Evolutionary conservation across 2,329 filamentous ascomycete species (phyloP), one percentile per base, ranked within the genome.

Genomic region (Colletotrichum tabaci): DNA sequence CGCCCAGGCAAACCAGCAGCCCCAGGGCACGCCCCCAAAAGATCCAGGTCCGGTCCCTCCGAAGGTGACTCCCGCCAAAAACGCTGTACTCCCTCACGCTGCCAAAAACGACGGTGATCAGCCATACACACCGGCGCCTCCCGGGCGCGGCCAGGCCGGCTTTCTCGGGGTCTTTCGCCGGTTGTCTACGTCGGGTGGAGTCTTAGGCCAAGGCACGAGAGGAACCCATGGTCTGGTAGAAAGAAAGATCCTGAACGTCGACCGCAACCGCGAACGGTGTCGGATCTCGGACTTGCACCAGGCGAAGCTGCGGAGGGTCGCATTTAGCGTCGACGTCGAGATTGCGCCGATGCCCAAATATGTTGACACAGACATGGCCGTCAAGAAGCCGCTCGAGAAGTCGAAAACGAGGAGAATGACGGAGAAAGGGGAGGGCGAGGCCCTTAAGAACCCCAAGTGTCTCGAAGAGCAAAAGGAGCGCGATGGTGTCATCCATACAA

Each of bases 281-380:
- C 87, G 90, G 30, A 90, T 98, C 40, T 85, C 89, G 5, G 95
- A 97, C 75, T 85, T 99, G 57, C 91, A 95, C 75, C 90, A 92
- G 77, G 89, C 90, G 60, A 98, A 96, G 80, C 82, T 99, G 71
- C 90, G 94, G 65, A 90, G 95, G 64, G 96, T 99, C 0, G 93
- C 96, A 0, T 99, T 99, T 78, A 98, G 94, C 76, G 96, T 99
- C 3, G 96, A 99, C 78, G 95, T 99, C 5, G 96, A 99, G 81
- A 97, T 99, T 78, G 96, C 96, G 3, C 94, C 95, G 0, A 91
- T 94, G 78, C 94, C 95, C 30, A 91, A 90, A 76, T 96, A 97
- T 76, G 83, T 85, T 16, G 93, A 96, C 3, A 86, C 86, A 18
- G 87, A 88, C 8, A 81, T 87, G 44, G 12, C 80, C 52, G 58